Evolutionary conservation across 1,284 basidiomycete species (phyloP).

Genomic region (Cutaneotrichosporon spelunceum): DNA sequence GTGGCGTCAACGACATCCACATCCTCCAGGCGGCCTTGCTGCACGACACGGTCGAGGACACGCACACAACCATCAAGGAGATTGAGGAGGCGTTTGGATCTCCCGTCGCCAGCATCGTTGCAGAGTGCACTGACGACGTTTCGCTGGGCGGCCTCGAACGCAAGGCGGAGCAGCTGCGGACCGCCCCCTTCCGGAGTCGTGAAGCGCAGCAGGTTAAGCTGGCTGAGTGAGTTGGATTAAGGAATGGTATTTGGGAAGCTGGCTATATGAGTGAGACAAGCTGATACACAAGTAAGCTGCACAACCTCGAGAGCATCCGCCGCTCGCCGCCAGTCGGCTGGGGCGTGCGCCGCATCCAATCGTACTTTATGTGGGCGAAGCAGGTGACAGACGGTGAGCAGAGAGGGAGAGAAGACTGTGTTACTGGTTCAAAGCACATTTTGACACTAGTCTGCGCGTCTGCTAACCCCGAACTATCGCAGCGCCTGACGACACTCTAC

Average conservation of each 20-base stretch:
- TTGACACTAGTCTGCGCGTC: conserved; percentile 38
- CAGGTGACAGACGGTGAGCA: conserved; percentile 49
- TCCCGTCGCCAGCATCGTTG: conserved; percentile 49
- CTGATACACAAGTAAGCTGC: conserved; percentile 42
- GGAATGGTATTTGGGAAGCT: background rate
- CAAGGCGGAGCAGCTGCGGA: conserved; percentile 50
- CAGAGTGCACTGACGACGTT: conserved; percentile 48
- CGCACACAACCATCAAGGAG: conserved; percentile 47
- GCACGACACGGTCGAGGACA: conserved; percentile 54
- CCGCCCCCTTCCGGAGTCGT: conserved; percentile 43
- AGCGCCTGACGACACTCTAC: conserved; percentile 44
- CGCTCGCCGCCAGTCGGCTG: conserved; percentile 48
- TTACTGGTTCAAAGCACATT: background rate
- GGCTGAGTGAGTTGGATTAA: conserved; percentile 39
- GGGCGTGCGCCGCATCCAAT: conserved; percentile 45
- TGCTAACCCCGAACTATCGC: conserved; percentile 43
- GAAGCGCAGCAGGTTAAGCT: conserved; percentile 53
- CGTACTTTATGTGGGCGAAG: conserved; percentile 52
- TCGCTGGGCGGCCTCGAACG: conserved; percentile 35
- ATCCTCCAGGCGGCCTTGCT: conserved; percentile 51
- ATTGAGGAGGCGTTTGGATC: conserved; percentile 44
- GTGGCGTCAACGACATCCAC: conserved; percentile 44
- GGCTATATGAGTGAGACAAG: background rate
- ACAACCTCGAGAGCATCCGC: conserved; percentile 51
- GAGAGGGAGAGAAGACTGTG: no score